Conservation (phyloP, 305 asterid species). For the Fraxinus platypoda region DNA sequence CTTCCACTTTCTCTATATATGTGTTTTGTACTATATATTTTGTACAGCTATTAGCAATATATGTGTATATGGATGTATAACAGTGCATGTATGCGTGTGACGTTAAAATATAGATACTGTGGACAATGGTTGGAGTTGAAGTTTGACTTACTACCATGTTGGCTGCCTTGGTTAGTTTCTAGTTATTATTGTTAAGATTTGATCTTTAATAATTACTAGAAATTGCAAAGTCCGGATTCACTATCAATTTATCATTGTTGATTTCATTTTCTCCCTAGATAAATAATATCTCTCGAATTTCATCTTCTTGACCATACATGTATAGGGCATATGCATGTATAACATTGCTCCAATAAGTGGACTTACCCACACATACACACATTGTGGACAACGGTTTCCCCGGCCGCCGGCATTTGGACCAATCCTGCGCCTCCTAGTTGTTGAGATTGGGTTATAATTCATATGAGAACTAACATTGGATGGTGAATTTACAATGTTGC, state of each 20-base stretch:
- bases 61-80: not conserved
- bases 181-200: not conserved
- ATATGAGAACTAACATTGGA: constrained; percentile 7
- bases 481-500: constrained; percentile 32
- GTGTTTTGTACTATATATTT: not conserved
- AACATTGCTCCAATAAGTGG: not conserved
- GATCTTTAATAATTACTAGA: not conserved
- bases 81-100: not conserved
- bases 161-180: not conserved
- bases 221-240: not conserved
- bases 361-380: not conserved
- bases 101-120: not conserved
- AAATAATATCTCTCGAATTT: not conserved
- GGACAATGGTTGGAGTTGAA: not conserved
- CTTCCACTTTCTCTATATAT: not conserved
- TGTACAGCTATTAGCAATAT: not conserved
- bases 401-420: not conserved
- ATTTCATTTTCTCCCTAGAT: not conserved
- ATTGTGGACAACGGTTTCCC: not conserved
- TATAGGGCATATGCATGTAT: not conserved
- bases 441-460: not conserved
- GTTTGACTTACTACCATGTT: not conserved
- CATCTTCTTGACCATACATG: not conserved
- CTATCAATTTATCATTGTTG: not conserved
- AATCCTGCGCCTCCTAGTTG: not conserved